A percentile compares a stretch with the other conserved stretches of the same genome.
Evolutionary conservation across 306 rosid species (phyloP).

Genomic region (Lathyrus tuberosus): DNA sequence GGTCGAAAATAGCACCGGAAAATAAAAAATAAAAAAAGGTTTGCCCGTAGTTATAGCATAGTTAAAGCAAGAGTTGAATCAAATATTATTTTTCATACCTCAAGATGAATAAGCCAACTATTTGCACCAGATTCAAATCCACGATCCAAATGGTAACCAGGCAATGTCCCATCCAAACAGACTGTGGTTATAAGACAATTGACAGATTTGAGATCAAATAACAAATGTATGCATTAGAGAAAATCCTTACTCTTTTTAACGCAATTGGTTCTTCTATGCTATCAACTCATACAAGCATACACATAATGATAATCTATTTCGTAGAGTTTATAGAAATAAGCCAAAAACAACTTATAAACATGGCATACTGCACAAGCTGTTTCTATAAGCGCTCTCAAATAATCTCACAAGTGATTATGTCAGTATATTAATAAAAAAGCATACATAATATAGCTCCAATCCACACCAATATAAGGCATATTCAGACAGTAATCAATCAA

Average conservation of each 20-base stretch:
- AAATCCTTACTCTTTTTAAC: conserved; percentile 3
- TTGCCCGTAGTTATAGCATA: conserved; percentile 4
- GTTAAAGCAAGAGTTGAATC: neutral
- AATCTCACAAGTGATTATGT: too few relatives aligned
- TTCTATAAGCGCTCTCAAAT: too few relatives aligned
- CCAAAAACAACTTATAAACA: too few relatives aligned
- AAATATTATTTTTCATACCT: conserved; percentile 49
- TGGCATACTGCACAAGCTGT: too few relatives aligned
- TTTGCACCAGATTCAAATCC: conserved; percentile 77
- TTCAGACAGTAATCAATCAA: conserved; percentile 10
- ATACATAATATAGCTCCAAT: neutral
- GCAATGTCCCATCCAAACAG: conserved; percentile 88
- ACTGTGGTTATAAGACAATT: conserved; percentile 51
- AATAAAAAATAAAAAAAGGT: too few relatives aligned
- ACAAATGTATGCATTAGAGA: conserved; percentile 22
- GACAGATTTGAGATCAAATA: conserved; percentile 23
- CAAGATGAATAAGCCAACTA: conserved; percentile 87
- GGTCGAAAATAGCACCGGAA: neutral
- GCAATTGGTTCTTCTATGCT: neutral
- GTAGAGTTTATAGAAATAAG: too few relatives aligned
- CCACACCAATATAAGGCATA: neutral
- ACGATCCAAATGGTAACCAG: conserved; percentile 78
- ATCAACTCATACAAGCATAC: too few relatives aligned
- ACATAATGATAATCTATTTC: too few relatives aligned
- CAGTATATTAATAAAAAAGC: neutral